These are phyloP conservation scores for Trichoderma citrinoviride DNA, from an alignment of 2,329 filamentous ascomycete genomes.

Conservation along the genomic window DNA sequence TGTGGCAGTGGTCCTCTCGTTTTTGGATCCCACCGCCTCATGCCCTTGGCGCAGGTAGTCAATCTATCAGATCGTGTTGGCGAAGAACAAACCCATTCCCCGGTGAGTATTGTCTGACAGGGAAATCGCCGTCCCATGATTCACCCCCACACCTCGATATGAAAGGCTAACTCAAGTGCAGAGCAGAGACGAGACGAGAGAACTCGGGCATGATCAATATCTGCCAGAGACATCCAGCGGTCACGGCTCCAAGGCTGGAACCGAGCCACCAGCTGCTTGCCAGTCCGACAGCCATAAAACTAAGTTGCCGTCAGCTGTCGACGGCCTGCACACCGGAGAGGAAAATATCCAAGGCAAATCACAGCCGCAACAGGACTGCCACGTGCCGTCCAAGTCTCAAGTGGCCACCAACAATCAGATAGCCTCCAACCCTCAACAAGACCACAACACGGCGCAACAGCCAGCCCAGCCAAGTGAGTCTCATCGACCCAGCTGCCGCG, in stretches of 20 bases:
- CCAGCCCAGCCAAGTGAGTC: slow-evolving; percentile 6
- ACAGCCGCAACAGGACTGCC: neutral
- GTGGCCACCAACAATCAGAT: too few relatives aligned
- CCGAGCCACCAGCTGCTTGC: neutral
- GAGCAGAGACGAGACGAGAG: neutral
- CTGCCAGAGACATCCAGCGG: neutral
- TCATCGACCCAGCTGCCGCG: neutral
- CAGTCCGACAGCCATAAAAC: neutral
- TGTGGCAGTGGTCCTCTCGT: neutral
- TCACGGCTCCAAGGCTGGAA: too few relatives aligned
- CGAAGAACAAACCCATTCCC: neutral
- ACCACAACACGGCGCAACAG: neutral
- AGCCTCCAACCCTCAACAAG: neutral
- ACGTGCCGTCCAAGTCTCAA: neutral
- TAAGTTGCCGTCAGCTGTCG: neutral
- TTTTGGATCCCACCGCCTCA: neutral
- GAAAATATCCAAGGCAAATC: neutral
- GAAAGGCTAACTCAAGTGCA: neutral
- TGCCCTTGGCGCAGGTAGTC: neutral
- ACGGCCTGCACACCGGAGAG: neutral
- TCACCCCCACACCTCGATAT: neutral
- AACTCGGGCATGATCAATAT: neutral
- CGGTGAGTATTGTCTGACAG: neutral
- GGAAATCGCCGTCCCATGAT: neutral
- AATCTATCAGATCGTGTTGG: neutral